Conservation (phyloP, 176 grass and related monocot genomes). For the Oryza glaberrima region DNA sequence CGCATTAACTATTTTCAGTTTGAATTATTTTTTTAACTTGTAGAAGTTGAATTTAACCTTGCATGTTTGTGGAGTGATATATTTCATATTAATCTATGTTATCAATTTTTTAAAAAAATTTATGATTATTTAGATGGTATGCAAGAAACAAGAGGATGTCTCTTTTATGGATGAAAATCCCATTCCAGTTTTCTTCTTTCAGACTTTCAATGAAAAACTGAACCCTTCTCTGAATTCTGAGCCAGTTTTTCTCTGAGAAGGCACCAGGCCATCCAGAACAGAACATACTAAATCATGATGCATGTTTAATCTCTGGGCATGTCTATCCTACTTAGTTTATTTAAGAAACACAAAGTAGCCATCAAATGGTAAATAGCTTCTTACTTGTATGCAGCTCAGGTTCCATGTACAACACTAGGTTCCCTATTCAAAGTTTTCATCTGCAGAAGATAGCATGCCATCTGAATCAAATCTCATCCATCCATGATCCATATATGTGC, state of each 20-base stretch:
- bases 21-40: too few relatives aligned
- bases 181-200: background rate
- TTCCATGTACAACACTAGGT: slow-evolving; percentile 28
- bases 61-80: too few relatives aligned
- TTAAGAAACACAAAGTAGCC: background rate
- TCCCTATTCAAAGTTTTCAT: slow-evolving; percentile 23
- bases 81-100: too few relatives aligned
- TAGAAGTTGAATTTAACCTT: too few relatives aligned
- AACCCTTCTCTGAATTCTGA: background rate
- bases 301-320: background rate
- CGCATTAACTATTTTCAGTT: too few relatives aligned
- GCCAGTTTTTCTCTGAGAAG: background rate
- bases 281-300: background rate
- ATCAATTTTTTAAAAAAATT: too few relatives aligned
- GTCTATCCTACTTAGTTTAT: background rate
- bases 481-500: background rate
- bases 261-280: background rate
- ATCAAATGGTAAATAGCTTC: background rate
- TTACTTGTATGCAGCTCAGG: background rate
- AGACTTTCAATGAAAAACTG: background rate
- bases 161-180: too few relatives aligned
- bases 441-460: slow-evolving; percentile 33
- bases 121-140: too few relatives aligned
- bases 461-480: slow-evolving; percentile 42
- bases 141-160: too few relatives aligned